phyloP scores from a whole-genome alignment of 495 filamentous ascomycete genomes.

The Hypoxylon rickii region DNA sequence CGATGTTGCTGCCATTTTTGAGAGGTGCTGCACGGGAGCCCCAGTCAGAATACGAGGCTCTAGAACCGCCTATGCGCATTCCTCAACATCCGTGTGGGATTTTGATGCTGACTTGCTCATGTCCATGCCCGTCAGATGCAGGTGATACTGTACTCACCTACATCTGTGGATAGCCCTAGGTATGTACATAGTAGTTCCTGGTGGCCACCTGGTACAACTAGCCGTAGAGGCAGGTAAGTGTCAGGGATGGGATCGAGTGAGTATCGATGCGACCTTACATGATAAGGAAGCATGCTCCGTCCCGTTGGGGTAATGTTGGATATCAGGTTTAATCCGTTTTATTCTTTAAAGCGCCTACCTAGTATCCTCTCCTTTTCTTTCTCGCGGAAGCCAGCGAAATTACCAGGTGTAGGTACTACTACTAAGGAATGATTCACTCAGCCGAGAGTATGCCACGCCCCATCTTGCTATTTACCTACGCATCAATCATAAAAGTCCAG shows the following conservation, averaged over 20 bases:
- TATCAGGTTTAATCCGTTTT: background rate
- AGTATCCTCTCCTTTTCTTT: conserved; percentile 6
- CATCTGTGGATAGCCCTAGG: background rate
- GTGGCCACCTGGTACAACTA: too few relatives aligned
- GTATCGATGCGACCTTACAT: conserved; percentile 23
- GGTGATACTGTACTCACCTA: background rate
- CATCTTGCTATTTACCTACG: conserved; percentile 9
- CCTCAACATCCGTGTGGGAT: conserved; percentile 2
- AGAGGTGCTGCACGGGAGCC: background rate
- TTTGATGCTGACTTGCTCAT: background rate
- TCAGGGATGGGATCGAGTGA: conserved; percentile 6
- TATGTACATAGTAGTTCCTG: background rate
- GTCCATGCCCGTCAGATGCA: background rate
- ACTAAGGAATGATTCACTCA: too few relatives aligned
- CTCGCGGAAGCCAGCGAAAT: conserved; percentile 6
- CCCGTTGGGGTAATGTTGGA: conserved; percentile 17
- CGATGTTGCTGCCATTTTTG: background rate
- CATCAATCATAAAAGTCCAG: background rate
- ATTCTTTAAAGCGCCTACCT: too few relatives aligned
- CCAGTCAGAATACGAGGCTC: conserved; percentile 23
- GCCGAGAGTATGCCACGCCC: conserved; percentile 6
- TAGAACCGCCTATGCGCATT: conserved; percentile 16
- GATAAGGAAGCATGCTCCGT: conserved; percentile 20
- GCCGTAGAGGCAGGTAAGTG: too few relatives aligned
- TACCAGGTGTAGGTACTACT: too few relatives aligned